Percentiles rank a stretch among this genome's conserved stretches.
phyloP scores from a whole-genome alignment of 306 rosid species.

The Cucumis melo region DNA sequence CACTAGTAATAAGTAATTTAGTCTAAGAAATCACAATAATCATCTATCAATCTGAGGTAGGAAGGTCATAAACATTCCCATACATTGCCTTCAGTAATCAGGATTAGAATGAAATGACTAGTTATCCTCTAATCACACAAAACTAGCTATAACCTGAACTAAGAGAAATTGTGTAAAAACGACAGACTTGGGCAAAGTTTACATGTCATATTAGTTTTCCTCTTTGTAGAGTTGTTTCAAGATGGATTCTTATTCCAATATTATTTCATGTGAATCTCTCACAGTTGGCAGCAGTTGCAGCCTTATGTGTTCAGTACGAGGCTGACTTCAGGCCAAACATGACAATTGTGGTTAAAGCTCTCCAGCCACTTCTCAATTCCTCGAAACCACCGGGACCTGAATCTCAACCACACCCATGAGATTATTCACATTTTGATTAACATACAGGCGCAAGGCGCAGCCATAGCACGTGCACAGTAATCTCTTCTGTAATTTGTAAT shows the following conservation, averaged over 20 bases:
- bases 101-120: background rate
- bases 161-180: background rate
- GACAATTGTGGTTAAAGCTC: conserved; percentile 95
- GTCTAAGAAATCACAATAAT: background rate
- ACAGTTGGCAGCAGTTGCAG: conserved; percentile 98
- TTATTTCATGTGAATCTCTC: conserved; percentile 12
- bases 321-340: conserved; percentile 97
- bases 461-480: background rate
- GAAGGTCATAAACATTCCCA: background rate
- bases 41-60: background rate
- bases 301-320: conserved; percentile 93
- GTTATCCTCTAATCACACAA: background rate
- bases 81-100: background rate
- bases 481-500: conserved; percentile 15
- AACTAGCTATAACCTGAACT: background rate
- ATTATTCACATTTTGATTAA: conserved; percentile 8
- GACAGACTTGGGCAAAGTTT: background rate
- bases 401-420: conserved; percentile 29
- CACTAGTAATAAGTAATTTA: background rate
- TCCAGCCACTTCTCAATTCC: conserved; percentile 86
- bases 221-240: background rate
- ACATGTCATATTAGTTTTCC: background rate
- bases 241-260: background rate
- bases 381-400: conserved; percentile 72
- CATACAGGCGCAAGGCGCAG: background rate